Conservation (phyloP, 2,329 filamentous ascomycete genomes). For the Sarocladium brachiariae region DNA sequence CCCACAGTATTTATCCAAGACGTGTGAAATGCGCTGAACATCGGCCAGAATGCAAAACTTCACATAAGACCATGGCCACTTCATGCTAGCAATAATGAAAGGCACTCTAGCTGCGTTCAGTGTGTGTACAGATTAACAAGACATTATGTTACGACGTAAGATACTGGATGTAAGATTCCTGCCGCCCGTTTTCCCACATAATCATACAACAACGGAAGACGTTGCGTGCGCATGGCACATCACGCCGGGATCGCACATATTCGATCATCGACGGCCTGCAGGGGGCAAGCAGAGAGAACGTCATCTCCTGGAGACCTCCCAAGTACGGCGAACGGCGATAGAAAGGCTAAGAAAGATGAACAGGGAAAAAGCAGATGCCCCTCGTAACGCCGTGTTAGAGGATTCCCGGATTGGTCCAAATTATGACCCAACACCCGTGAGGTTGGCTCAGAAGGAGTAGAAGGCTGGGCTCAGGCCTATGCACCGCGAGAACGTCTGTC, state of each 20-base stretch:
- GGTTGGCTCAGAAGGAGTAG: neutral
- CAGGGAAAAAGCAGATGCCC: neutral
- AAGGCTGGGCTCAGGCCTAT: neutral
- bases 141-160: conserved; percentile 8
- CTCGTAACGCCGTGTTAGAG: neutral
- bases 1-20: too few species aligned
- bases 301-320: neutral
- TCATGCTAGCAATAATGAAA: neutral
- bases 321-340: too few species aligned
- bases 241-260: neutral
- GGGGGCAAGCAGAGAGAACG: too few species aligned
- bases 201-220: neutral
- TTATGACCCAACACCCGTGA: neutral
- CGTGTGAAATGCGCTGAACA: too few species aligned
- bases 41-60: too few species aligned
- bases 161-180: neutral
- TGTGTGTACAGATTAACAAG: conserved; percentile 5
- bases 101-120: neutral
- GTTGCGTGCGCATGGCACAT: neutral
- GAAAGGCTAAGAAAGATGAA: neutral
- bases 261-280: neutral
- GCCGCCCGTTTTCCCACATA: neutral
- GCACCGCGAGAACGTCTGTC: neutral
- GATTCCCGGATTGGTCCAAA: neutral
- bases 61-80: too few species aligned